Evolutionary conservation across 495 filamentous ascomycete species (phyloP).

Genomic region (Pseudevernia furfuracea): DNA sequence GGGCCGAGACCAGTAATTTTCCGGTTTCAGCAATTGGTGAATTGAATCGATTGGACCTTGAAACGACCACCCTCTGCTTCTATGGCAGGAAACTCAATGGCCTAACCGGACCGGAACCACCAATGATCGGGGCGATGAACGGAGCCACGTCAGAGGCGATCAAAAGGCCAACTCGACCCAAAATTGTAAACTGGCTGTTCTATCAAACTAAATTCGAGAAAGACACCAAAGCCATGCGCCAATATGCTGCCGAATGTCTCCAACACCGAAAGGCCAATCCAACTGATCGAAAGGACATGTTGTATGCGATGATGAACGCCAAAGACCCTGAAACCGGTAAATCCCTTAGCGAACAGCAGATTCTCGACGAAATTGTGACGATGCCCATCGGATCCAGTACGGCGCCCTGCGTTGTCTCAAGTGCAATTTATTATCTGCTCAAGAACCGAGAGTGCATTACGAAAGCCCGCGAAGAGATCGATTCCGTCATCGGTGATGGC

Average conservation of each 20-base stretch:
- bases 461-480: conserved; percentile 39
- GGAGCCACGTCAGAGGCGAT: conserved; percentile 38
- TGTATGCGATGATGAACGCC: conserved; percentile 60
- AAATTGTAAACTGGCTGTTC: conserved; percentile 36
- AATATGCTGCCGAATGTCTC: conserved; percentile 53
- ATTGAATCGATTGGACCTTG: conserved; percentile 63
- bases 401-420: conserved; percentile 38
- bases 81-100: conserved; percentile 37
- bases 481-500: conserved; percentile 33
- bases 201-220: conserved; percentile 43
- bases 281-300: conserved; percentile 56
- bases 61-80: conserved; percentile 61
- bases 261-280: conserved; percentile 46
- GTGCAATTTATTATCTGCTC: conserved; percentile 40
- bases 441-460: conserved; percentile 33
- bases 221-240: conserved; percentile 50
- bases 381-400: conserved; percentile 43
- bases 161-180: conserved; percentile 36
- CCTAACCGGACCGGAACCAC: conserved; percentile 29
- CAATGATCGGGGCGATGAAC: conserved; percentile 37
- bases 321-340: conserved; percentile 59
- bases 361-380: conserved; percentile 59
- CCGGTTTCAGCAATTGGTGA: conserved; percentile 56
- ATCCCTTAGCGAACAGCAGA: conserved; percentile 50
- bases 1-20: conserved; percentile 29